Percentiles rank a stretch among this genome's conserved stretches.
phyloP scores from a whole-genome alignment of 768 basidiomycete species.

The Lactarius vividus region DNA sequence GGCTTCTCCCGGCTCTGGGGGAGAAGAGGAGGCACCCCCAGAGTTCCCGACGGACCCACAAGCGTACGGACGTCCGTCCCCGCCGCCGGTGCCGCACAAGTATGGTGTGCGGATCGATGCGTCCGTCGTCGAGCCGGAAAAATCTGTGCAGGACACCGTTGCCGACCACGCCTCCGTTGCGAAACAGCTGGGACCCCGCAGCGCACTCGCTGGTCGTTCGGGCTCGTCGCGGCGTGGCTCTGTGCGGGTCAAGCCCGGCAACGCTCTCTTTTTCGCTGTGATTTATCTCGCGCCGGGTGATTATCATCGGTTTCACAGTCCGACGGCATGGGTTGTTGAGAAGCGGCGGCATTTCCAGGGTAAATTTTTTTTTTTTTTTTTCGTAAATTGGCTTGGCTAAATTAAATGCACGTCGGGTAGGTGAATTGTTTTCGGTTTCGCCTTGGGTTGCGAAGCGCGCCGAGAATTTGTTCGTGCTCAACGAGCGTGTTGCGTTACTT shows the following conservation, averaged over 20 bases:
- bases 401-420: constrained; percentile 37
- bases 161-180: constrained; percentile 72
- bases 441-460: constrained; percentile 93
- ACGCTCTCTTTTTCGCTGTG: constrained; percentile 88
- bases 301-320: constrained; percentile 96
- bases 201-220: constrained; percentile 39
- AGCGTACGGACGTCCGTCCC: constrained; percentile 26
- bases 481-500: constrained; percentile 93
- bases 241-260: constrained; percentile 61
- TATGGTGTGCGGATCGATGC: constrained; percentile 72
- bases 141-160: constrained; percentile 52
- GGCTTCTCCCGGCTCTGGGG: constrained; percentile 30
- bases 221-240: constrained; percentile 35
- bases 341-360: constrained; percentile 93
- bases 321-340: constrained; percentile 97
- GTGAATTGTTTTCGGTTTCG: constrained; percentile 93
- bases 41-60: constrained; percentile 25
- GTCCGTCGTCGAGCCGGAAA: constrained; percentile 60
- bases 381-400: background rate
- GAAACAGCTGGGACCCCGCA: constrained; percentile 60
- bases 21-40: constrained; percentile 28
- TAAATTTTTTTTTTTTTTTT: constrained; percentile 34
- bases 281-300: constrained; percentile 98
- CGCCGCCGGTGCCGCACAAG: constrained; percentile 43
- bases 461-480: constrained; percentile 93